Evolutionary conservation across 331 rosid genomes (phyloP).

Genomic region (Ulmus americana): DNA sequence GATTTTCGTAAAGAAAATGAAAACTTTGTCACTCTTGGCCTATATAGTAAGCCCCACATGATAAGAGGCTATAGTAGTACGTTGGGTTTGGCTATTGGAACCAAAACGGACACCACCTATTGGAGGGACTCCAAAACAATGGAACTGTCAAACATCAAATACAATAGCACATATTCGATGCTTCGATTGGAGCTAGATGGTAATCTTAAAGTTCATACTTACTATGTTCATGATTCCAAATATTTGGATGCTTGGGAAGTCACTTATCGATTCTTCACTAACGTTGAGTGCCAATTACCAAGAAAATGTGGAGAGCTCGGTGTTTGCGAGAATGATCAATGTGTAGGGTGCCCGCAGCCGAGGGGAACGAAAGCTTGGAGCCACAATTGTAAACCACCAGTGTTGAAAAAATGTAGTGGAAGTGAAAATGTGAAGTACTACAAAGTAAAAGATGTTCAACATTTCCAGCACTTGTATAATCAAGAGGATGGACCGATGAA

Average conservation of each 20-base stretch:
- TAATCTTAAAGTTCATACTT: background rate
- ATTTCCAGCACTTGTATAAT: slow-evolving; percentile 42
- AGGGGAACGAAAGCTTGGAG: slow-evolving; percentile 53
- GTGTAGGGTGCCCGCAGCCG: slow-evolving; percentile 29
- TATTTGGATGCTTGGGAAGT: no score
- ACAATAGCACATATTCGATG: slow-evolving; percentile 20
- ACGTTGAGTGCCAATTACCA: no score
- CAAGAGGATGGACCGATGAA: slow-evolving; percentile 23
- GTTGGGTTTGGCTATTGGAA: background rate
- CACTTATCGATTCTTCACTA: no score
- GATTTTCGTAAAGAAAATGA: background rate
- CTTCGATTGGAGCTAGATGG: slow-evolving; percentile 34
- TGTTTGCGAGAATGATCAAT: no score
- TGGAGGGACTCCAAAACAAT: background rate
- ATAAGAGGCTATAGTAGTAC: slow-evolving; percentile 11
- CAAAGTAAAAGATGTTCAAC: slow-evolving; percentile 45
- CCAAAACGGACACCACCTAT: background rate
- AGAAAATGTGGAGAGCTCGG: no score
- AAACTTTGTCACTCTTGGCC: background rate
- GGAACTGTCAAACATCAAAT: slow-evolving; percentile 8
- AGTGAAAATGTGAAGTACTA: slow-evolving; percentile 22
- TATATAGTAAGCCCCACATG: background rate
- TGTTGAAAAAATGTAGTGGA: background rate
- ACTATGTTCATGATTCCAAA: no score
- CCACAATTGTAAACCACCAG: slow-evolving; percentile 29